Conservation (phyloP, 805 yeast species). For the Clavispora asparagi region DNA sequence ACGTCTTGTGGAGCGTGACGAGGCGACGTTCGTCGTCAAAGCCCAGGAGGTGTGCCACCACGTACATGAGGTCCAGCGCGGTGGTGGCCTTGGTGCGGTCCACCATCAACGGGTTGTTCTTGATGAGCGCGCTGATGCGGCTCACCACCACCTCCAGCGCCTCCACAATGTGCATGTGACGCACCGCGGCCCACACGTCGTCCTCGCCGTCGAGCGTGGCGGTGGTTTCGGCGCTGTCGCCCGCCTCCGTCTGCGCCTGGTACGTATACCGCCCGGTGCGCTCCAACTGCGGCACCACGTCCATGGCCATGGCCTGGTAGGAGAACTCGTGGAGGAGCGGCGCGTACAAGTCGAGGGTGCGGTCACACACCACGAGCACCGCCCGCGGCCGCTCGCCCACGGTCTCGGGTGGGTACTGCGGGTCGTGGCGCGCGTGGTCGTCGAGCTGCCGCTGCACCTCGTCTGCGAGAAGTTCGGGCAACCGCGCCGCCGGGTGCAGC, state of each 20-base stretch:
- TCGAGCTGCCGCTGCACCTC: slow-evolving; percentile 69
- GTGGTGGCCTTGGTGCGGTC: slow-evolving; percentile 61
- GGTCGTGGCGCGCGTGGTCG: slow-evolving; percentile 64
- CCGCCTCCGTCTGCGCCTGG: slow-evolving; percentile 49
- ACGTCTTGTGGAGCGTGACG: slow-evolving; percentile 52
- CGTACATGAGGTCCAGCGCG: slow-evolving; percentile 67
- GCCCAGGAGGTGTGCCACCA: slow-evolving; percentile 65
- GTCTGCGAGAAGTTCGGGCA: slow-evolving; percentile 67
- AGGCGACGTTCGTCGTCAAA: slow-evolving; percentile 63
- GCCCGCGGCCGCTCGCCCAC: slow-evolving; percentile 59
- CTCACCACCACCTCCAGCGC: slow-evolving; percentile 58
- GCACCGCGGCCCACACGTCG: slow-evolving; percentile 63
- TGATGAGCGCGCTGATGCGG: slow-evolving; percentile 58
- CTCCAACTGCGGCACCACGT: slow-evolving; percentile 45
- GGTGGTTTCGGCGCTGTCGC: slow-evolving; percentile 24
- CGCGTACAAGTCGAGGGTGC: slow-evolving; percentile 77
- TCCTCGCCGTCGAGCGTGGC: slow-evolving; percentile 50
- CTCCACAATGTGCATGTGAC: slow-evolving; percentile 72
- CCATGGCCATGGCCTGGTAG: slow-evolving; percentile 90
- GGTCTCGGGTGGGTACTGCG: slow-evolving; percentile 56
- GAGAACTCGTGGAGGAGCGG: slow-evolving; percentile 86
- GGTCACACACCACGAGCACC: slow-evolving; percentile 69
- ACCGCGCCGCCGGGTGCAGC: slow-evolving; percentile 48
- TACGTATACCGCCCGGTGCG: slow-evolving; percentile 45
- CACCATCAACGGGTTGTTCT: slow-evolving; percentile 70